phyloP scores from a whole-genome alignment of 129 eudicot species.

The Saussurea involucrata region DNA sequence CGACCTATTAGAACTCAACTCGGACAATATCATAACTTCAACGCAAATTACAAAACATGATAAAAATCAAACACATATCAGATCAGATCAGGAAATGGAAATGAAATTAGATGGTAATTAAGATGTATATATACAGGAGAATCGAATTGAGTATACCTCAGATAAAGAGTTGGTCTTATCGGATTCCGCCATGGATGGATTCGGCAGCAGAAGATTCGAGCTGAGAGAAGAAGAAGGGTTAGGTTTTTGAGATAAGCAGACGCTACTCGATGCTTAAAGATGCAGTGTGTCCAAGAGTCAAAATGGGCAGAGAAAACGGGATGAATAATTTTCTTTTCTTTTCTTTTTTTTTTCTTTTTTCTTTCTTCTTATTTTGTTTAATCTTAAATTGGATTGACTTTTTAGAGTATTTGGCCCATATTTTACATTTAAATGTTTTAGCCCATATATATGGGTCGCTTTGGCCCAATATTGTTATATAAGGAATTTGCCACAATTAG shows the following conservation, averaged over 20 bases:
- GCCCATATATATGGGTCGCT: no score
- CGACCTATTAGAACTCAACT: neutral
- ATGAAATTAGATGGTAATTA: neutral
- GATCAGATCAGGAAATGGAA: neutral
- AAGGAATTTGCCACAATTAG: no score
- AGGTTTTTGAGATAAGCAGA: constrained; percentile 10
- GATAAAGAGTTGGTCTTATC: constrained; percentile 26
- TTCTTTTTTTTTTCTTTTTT: neutral
- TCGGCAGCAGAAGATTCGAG: constrained; percentile 5
- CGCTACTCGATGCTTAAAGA: neutral
- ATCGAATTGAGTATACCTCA: constrained; percentile 4
- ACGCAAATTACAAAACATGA: neutral
- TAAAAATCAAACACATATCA: neutral
- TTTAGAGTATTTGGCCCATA: neutral
- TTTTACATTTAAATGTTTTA: neutral
- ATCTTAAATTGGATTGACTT: neutral
- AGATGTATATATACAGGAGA: neutral
- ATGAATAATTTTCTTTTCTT: neutral
- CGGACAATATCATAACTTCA: neutral
- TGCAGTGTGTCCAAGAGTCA: constrained; percentile 9
- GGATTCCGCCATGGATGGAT: constrained; percentile 31
- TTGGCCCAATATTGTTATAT: neutral
- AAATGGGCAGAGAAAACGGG: constrained; percentile 2
- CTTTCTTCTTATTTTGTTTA: neutral
- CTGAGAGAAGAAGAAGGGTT: constrained; percentile 14